A percentile compares a stretch with the other conserved stretches of the same genome.
Conservation (phyloP, 306 rosid species). For the Prunus dulcis region DNA sequence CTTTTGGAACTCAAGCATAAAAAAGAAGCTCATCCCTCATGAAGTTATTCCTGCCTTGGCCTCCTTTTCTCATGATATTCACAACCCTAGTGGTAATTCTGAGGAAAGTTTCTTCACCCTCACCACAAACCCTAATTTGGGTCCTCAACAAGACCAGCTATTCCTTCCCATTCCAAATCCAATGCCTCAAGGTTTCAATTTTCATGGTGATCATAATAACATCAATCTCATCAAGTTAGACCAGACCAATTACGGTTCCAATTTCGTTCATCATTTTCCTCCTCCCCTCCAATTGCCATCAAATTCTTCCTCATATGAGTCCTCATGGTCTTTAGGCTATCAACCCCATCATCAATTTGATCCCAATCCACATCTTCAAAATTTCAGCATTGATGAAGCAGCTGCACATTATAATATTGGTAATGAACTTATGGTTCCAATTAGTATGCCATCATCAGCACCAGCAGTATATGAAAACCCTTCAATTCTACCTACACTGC, state of each 20-base stretch:
- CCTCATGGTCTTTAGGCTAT: constrained; percentile 26
- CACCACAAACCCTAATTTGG: constrained; percentile 50
- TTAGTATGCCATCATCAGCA: constrained; percentile 25
- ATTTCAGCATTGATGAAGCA: constrained; percentile 18
- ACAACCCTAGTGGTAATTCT: constrained; percentile 28
- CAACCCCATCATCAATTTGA: constrained; percentile 31
- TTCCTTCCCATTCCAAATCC: constrained; percentile 56
- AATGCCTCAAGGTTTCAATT: constrained; percentile 12
- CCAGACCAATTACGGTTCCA: constrained; percentile 22
- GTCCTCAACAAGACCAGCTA: constrained; percentile 34
- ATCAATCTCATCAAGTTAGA: constrained; percentile 31
- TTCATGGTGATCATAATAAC: constrained; percentile 29
- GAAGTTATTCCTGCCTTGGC: constrained; percentile 47
- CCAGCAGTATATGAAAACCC: constrained; percentile 14
- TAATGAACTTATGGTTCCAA: constrained; percentile 32
- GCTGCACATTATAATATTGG: constrained; percentile 9
- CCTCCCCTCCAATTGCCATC: constrained; percentile 38
- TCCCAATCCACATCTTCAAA: constrained; percentile 40
- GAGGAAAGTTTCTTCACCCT: constrained; percentile 56
- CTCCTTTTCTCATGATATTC: constrained; percentile 48
- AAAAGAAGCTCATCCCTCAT: constrained; percentile 77
- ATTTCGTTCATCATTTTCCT: constrained; percentile 33
- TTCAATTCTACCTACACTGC: constrained; percentile 26
- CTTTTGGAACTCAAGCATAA: constrained; percentile 97
- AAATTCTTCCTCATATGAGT: constrained; percentile 33